Evolutionary conservation across 805 yeast species (phyloP).

Genomic region (Ogataea wickerhamii): DNA sequence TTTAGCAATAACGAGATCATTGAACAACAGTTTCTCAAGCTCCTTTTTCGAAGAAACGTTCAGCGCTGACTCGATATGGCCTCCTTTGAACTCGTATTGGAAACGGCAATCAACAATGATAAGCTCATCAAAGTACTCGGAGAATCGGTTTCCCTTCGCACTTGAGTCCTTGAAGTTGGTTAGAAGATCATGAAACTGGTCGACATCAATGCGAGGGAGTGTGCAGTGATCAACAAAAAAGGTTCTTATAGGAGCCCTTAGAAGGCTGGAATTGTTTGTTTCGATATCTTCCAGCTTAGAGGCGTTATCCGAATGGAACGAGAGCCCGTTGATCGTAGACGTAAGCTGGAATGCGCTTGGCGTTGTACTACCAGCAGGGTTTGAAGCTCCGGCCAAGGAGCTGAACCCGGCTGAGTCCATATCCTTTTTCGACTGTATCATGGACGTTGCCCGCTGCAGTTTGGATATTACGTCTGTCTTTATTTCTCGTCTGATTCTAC

Average conservation of each 20-base stretch:
- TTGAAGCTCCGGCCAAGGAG: conserved; percentile 15
- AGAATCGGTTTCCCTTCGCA: conserved; percentile 32
- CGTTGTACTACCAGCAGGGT: conserved; percentile 11
- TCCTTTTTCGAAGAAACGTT: conserved; percentile 71
- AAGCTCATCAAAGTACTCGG: conserved; percentile 50
- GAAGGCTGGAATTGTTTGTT: conserved; percentile 22
- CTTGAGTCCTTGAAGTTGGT: conserved; percentile 37
- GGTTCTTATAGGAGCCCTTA: conserved; percentile 37
- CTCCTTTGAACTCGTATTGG: conserved; percentile 88
- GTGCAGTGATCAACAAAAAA: conserved; percentile 51
- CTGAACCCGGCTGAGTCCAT: not conserved
- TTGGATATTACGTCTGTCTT: conserved; percentile 17
- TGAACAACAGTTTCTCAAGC: conserved; percentile 55
- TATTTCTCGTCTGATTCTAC: conserved; percentile 16
- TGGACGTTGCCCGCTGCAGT: conserved; percentile 29
- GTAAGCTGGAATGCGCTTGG: conserved; percentile 19
- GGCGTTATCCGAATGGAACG: conserved; percentile 12
- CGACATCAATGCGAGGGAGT: conserved; percentile 64
- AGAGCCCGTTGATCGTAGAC: conserved; percentile 23
- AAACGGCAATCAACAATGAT: conserved; percentile 84
- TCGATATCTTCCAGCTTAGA: conserved; percentile 7
- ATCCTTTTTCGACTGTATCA: conserved; percentile 17
- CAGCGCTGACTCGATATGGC: conserved; percentile 82
- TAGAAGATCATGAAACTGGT: conserved; percentile 53
- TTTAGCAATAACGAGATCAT: conserved; percentile 15